Evolutionary conservation across 441 rosid species (phyloP).

Genomic region (Biscutella auriculata): DNA sequence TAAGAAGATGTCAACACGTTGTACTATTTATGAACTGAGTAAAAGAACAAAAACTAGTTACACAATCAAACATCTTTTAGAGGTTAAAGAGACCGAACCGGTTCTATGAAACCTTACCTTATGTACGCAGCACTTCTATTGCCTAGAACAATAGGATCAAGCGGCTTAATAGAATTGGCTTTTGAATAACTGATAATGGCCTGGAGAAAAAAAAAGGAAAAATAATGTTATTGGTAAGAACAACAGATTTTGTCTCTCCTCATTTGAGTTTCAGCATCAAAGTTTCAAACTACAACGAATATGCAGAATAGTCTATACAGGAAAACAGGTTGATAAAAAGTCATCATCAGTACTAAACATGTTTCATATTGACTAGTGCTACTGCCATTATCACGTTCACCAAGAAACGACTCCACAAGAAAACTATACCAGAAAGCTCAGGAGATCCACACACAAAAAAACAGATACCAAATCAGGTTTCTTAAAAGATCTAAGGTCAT

Average conservation of each 20-base stretch:
- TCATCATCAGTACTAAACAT: not conserved
- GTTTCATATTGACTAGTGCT: not conserved
- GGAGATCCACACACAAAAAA: not conserved
- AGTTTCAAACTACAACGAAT: not conserved
- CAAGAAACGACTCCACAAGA: not conserved
- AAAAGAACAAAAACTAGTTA: not conserved
- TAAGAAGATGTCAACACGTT: not conserved
- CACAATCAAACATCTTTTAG: not conserved
- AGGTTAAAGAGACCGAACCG: not conserved
- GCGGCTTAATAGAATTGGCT: conserved; percentile 66
- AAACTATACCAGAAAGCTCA: not conserved
- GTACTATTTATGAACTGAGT: not conserved
- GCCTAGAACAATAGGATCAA: conserved; percentile 64
- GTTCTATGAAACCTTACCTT: conserved; percentile 33
- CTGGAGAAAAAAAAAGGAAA: conserved; percentile 27
- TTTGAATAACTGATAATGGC: conserved; percentile 67
- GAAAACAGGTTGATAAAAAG: not conserved
- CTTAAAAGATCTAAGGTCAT: not conserved
- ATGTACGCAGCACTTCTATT: conserved; percentile 76
- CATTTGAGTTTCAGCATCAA: conserved; percentile 1
- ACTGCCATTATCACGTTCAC: not conserved
- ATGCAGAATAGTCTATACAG: not conserved
- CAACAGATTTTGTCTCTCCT: not conserved
- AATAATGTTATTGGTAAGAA: conserved; percentile 7
- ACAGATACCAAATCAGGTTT: not conserved